Evolutionary conservation across 2,329 filamentous ascomycete genomes (phyloP).

Genomic region (Penicillium thymicola): DNA sequence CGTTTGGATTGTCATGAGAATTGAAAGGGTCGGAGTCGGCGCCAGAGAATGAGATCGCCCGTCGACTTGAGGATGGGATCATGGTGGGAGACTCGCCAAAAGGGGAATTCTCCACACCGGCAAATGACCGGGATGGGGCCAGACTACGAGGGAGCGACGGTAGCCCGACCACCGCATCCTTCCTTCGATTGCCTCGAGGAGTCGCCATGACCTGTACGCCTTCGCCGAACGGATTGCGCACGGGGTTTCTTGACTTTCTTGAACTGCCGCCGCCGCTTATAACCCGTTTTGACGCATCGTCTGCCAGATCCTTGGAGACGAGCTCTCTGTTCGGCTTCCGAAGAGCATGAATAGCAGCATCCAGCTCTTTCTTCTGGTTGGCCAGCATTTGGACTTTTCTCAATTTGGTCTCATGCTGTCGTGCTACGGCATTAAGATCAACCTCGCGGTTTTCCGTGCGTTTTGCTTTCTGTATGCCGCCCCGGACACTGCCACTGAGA

Average conservation of each 20-base stretch:
- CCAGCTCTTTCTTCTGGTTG: slow-evolving; percentile 48
- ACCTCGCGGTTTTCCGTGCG: slow-evolving; percentile 49
- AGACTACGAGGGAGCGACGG: slow-evolving; percentile 28
- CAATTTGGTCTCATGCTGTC: slow-evolving; percentile 45
- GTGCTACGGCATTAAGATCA: slow-evolving; percentile 46
- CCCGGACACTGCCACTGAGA: slow-evolving; percentile 37
- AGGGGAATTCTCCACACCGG: slow-evolving; percentile 27
- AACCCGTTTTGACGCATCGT: slow-evolving; percentile 40
- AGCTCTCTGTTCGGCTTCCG: slow-evolving; percentile 48
- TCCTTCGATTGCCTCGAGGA: slow-evolving; percentile 40
- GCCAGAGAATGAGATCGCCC: slow-evolving; percentile 29
- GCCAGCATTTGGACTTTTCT: slow-evolving; percentile 45
- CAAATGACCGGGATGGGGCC: slow-evolving; percentile 27
- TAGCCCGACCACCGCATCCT: slow-evolving; percentile 27
- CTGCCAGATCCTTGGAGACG: slow-evolving; percentile 45
- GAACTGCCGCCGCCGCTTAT: slow-evolving; percentile 30
- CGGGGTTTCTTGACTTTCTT: slow-evolving; percentile 42
- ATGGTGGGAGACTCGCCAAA: slow-evolving; percentile 30
- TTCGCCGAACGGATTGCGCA: slow-evolving; percentile 41
- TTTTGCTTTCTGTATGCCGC: slow-evolving; percentile 45
- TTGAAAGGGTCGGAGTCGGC: slow-evolving; percentile 18
- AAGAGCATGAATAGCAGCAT: slow-evolving; percentile 47
- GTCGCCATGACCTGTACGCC: slow-evolving; percentile 51
- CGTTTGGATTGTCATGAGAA: slow-evolving; percentile 2
- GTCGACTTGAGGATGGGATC: slow-evolving; percentile 32